Evolutionary conservation across 495 filamentous ascomycete genomes (phyloP), one percentile per base, ranked within the genome.

Genomic region (Annulohypoxylon nitens): DNA sequence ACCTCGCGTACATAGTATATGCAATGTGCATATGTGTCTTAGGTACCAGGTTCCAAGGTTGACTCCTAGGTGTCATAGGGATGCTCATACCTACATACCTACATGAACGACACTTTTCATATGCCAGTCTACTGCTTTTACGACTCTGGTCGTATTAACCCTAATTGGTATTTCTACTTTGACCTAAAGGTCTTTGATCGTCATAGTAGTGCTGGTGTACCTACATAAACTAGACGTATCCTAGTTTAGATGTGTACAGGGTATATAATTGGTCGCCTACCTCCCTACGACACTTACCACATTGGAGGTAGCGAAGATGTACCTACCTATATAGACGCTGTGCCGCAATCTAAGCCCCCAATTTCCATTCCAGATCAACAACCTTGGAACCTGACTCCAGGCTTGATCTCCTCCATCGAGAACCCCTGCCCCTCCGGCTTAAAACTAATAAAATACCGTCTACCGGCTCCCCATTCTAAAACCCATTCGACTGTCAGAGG

Each of bases 301-400:
- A 69, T 73, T 23, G 36, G 45, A 61, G 47, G 57, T 71, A 63
- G 41, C 45, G 41, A 36, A 74, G 62, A 70, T 61, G 71, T 70
- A 43, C 39, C 39, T 43, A n/a, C 39, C 39, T 43, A 70, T 67
- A 70, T 64, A 67, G 47, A 62, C 50, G 67, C 71, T 70, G 71
- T 74, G 71, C 71, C 71, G 62, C 67, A 70, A 64, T 74, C 71
- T 74, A 74, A 74, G 71, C 71, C 71, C 71, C 67, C 71, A 74
- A 74, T 64, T 73, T 67, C 57, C 55, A 62, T 61, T 61, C 67
- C 50, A 67, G 71, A 69, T 62, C 71, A 70, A 45, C 50, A 70
- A 45, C 67, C 47, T 48, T 30, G 30, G 30, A 30, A 30, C 30
- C 30, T 30, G 30, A 30, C 30, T 30, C 30, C 30, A 30, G 43